These are phyloP conservation scores for Aspergillus ostianus DNA, from an alignment of 495 filamentous ascomycete species.

Conservation along the genomic window DNA sequence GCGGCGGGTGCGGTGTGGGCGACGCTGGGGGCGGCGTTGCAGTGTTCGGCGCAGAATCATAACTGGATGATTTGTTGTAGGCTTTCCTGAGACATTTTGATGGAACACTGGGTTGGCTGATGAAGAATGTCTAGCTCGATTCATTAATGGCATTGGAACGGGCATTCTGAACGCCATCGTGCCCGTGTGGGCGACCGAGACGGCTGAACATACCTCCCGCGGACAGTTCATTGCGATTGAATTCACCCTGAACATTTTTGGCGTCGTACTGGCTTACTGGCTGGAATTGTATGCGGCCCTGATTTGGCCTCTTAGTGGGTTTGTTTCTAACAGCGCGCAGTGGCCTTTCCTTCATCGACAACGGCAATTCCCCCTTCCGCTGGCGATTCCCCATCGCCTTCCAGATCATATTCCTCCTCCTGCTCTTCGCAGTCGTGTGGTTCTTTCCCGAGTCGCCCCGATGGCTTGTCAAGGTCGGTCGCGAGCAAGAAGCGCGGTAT, in stretches of 20 bases:
- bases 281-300: slow-evolving; percentile 56
- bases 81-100: no score
- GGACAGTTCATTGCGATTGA: slow-evolving; percentile 72
- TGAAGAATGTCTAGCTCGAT: slow-evolving; percentile 46
- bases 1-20: slow-evolving; percentile 55
- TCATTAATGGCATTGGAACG: slow-evolving; percentile 70
- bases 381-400: slow-evolving; percentile 74
- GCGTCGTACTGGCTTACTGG: slow-evolving; percentile 73
- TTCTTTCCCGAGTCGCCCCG: slow-evolving; percentile 66
- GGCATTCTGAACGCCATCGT: slow-evolving; percentile 69
- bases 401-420: slow-evolving; percentile 63
- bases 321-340: slow-evolving; percentile 23
- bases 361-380: slow-evolving; percentile 52
- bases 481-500: slow-evolving; percentile 60
- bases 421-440: slow-evolving; percentile 50
- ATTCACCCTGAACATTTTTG: slow-evolving; percentile 72
- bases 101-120: no score
- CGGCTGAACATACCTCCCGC: slow-evolving; percentile 63
- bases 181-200: slow-evolving; percentile 72
- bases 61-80: slow-evolving; percentile 70
- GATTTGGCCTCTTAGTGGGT: not conserved
- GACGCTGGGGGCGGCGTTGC: slow-evolving; percentile 57
- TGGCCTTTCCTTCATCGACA: slow-evolving; percentile 58
- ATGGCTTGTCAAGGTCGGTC: slow-evolving; percentile 62
- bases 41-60: slow-evolving; percentile 61